Evolutionary conservation across 345 rosid species (phyloP), one percentile per base, ranked within the genome.

Genomic region (Gossypium mustelinum): DNA sequence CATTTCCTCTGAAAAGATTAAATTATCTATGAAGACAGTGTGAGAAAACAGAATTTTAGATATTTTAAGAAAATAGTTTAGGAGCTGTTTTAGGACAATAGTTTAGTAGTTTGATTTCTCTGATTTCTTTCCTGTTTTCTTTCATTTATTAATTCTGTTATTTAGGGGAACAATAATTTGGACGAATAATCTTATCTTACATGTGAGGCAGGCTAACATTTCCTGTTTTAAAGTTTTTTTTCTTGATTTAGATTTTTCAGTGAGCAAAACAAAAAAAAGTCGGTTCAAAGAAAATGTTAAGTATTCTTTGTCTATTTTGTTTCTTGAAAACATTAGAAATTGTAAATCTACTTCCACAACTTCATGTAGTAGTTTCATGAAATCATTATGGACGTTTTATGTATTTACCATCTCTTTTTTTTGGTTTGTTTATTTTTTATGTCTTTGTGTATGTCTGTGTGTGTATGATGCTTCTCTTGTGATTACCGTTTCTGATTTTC

Each of bases 401-500:
- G 11, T 5, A 17, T 70, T 52, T 55, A 70, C 44, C 66, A 60
- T 52, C 16, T 51, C 41, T 12, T 16, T 7, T 27, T 8, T n/a
- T 24, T 18, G 51, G 51, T 25, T 59, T 59, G 39, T 11, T 59
- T 59, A 7, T 18, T 18, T 55, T 55, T 55, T 2, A 12, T 48
- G 17, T 59, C 13, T 60, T 3, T 22, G 61, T 57, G 13, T 57
- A 2, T 12, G 47, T 29, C 1, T 63, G 50, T 61, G 43, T 22
- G 16, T 59, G 12, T 22, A 51, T 62, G 64, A 68, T 41, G 18
- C 59, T 64, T 70, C 51, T 75, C 52, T 48, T 16, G 27, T 57
- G 9, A 29, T 50, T 71, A 56, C 54, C 43, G 29, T 74, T 63
- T 66, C 81, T 66, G 52, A 57, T 64, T 55, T 75, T 75, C 70